phyloP scores from a whole-genome alignment of 768 basidiomycete genomes.

The Lactarius quietus region DNA sequence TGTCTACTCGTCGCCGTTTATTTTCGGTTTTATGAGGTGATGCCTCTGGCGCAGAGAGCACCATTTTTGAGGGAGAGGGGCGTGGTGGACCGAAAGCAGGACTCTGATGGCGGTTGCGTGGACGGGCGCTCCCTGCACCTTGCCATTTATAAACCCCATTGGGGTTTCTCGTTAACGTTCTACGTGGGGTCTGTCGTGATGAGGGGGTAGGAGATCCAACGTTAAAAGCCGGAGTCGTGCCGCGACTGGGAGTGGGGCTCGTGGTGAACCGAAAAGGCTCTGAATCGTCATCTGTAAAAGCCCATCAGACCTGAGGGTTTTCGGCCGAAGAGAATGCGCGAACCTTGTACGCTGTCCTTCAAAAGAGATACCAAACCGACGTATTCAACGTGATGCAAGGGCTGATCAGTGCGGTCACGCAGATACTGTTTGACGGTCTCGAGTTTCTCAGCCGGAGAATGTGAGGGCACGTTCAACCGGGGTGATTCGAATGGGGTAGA shows the following conservation, averaged over 20 bases:
- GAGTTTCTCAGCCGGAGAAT: slow-evolving; percentile 43
- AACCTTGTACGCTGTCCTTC: slow-evolving; percentile 49
- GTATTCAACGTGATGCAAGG: slow-evolving; percentile 50
- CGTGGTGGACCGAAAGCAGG: slow-evolving; percentile 62
- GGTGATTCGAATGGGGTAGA: slow-evolving; percentile 24
- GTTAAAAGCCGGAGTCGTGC: slow-evolving; percentile 34
- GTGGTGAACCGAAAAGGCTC: slow-evolving; percentile 63
- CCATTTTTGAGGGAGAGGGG: slow-evolving; percentile 44
- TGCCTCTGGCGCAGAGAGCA: slow-evolving; percentile 38
- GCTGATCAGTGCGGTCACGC: slow-evolving; percentile 40
- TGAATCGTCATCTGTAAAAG: slow-evolving; percentile 30
- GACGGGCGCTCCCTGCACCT: slow-evolving; percentile 70
- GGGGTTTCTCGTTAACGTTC: slow-evolving; percentile 62
- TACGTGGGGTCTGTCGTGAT: slow-evolving; percentile 41
- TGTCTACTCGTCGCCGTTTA: slow-evolving; percentile 61
- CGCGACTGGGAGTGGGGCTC: slow-evolving; percentile 41
- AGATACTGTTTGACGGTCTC: slow-evolving; percentile 49
- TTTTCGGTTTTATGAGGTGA: slow-evolving; percentile 42
- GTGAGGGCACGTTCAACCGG: slow-evolving; percentile 15
- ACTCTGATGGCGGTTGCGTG: slow-evolving; percentile 66
- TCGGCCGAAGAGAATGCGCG: slow-evolving; percentile 14
- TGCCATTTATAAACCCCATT: slow-evolving; percentile 73
- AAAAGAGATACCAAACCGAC: slow-evolving; percentile 55
- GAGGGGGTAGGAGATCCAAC: slow-evolving; percentile 28
- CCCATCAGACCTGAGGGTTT: slow-evolving; percentile 19